phyloP scores from a whole-genome alignment of 257 asterid species.

The Ballota nigra region DNA sequence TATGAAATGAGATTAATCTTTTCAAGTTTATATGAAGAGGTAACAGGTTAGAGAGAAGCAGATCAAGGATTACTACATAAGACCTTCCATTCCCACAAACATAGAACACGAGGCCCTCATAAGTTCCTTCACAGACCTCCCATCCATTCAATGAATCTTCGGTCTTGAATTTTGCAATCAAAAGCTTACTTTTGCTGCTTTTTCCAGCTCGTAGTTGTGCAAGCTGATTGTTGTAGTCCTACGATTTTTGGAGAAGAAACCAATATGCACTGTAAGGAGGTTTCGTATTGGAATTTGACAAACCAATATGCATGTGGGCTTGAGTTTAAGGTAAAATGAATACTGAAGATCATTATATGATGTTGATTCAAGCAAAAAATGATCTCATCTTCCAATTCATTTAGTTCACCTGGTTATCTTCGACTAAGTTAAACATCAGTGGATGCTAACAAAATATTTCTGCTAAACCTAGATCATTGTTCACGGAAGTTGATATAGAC shows the following conservation, averaged over 20 bases:
- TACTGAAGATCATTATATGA: not conserved
- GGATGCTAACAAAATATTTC: not conserved
- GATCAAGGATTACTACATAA: conserved; percentile 82
- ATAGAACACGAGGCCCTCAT: conserved; percentile 89
- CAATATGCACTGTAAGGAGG: not conserved
- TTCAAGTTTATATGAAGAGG: too few relatives aligned
- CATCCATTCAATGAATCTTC: conserved; percentile 78
- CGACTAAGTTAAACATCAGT: too few relatives aligned
- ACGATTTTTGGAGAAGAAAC: conserved; percentile 6
- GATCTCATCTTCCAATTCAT: not conserved
- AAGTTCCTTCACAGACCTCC: conserved; percentile 91
- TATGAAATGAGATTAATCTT: too few relatives aligned
- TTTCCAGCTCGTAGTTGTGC: conserved; percentile 97
- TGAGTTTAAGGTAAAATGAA: not conserved
- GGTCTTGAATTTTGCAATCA: conserved; percentile 82
- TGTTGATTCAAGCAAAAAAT: not conserved
- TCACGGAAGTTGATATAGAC: not conserved
- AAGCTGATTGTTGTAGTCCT: conserved; percentile 89
- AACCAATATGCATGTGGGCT: not conserved
- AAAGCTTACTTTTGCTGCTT: conserved; percentile 98
- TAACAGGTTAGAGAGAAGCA: too few relatives aligned
- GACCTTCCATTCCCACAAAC: conserved; percentile 98
- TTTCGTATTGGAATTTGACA: not conserved
- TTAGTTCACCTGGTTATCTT: not conserved
- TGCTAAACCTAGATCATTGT: not conserved